Base-by-base conservation (phyloP, 2,329 filamentous ascomycete species). In the Amesomyces nigricolor region DNA sequence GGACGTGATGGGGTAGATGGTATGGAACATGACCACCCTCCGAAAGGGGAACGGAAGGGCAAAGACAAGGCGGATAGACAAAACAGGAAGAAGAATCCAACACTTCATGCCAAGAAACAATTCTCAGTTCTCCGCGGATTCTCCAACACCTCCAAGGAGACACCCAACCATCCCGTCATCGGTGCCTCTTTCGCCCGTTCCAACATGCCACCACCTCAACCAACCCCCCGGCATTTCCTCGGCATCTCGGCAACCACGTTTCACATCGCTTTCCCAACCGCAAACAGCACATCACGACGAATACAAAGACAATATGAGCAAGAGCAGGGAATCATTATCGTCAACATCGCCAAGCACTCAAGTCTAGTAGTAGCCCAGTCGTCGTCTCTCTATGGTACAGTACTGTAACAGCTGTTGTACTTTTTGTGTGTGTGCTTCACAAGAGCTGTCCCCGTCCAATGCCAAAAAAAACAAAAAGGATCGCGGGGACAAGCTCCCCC, bases 371-470 rank as follows among this genome's bases (percentile, higher is more conserved):
- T 30, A 22, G 14, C 39, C 13, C 35, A 29, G 39, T 53, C 47
- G 43, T 47, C 54, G 26, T 38, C 40, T 40, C 7, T 66, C 63
- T 66, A 66, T 66, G 61, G 51, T 66, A 65, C 65, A 66, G 56
- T 40, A 16, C 44, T 47, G 32, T 46, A 45, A 40, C 40, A 44
- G 38, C 37, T 32, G 47, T 51, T 58, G 56, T 50, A 30, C 13
- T 51, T 32, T 30, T 35, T 26, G 39, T 29, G 54, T 52, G 40
- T 35, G 54, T 49, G 32, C 45, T 47, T 45, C 56, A 55, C 53
- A 56, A 48, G 47, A 51, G 47, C 47, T 53, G 61, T 26, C 45
- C 61, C 62, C 63, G 64, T 67, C 64, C 66, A 67, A 65, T 66
- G 64, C 64, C 59, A 57, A 61, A 57, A 54, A 51, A 39, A 13